These are phyloP conservation scores for Zoysia matrella DNA, from an alignment of 202 grass and related monocot species.

Conservation along the genomic window DNA sequence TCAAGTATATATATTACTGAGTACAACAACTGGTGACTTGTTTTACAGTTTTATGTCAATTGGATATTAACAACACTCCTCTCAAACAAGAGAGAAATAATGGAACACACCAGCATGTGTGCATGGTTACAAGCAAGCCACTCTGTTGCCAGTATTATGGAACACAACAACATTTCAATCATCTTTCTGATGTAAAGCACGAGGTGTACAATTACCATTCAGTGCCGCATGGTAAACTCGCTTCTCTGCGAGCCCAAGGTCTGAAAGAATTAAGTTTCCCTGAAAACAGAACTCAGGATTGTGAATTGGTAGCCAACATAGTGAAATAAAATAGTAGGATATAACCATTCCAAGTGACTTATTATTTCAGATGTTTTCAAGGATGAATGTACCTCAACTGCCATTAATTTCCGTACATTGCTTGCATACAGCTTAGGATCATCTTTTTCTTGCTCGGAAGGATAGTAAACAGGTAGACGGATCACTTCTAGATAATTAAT, in stretches of 20 bases:
- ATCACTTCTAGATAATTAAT: constrained; percentile 85
- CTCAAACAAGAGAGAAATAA: constrained; percentile 40
- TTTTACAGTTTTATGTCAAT: constrained; percentile 39
- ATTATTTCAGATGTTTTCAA: background rate
- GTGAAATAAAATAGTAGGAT: background rate
- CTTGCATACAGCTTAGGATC: constrained; percentile 84
- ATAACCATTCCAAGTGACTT: background rate
- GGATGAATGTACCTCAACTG: constrained; percentile 63
- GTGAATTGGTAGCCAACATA: constrained; percentile 7
- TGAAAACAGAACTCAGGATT: constrained; percentile 33
- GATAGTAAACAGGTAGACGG: constrained; percentile 79
- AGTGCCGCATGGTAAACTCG: constrained; percentile 82
- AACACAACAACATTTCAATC: constrained; percentile 58
- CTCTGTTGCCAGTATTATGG: constrained; percentile 29
- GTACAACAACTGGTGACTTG: background rate
- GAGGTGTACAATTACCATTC: constrained; percentile 96
- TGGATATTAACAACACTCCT: constrained; percentile 25
- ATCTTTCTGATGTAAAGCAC: constrained; percentile 92
- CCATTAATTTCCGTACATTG: constrained; percentile 88
- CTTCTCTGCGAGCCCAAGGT: constrained; percentile 87
- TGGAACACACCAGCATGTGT: constrained; percentile 10
- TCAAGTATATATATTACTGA: constrained; percentile 25
- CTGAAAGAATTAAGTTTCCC: constrained; percentile 87
- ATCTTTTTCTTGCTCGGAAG: constrained; percentile 84
- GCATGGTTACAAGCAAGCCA: constrained; percentile 56